Conservation (phyloP, 78 protist genomes). For the Pirum gemmata region DNA sequence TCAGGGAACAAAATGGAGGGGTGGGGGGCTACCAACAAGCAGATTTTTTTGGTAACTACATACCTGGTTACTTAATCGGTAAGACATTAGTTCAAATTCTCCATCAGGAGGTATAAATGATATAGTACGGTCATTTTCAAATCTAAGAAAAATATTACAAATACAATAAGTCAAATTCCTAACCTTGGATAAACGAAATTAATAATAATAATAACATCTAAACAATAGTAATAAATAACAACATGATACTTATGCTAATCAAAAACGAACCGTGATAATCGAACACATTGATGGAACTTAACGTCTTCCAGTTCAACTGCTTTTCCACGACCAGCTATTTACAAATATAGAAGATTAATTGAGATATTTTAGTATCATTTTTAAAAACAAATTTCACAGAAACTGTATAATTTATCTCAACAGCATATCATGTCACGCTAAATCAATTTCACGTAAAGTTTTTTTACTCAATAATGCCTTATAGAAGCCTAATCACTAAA, state of each 20-base stretch:
- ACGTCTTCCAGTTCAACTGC: constrained; percentile 96
- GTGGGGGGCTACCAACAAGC: too few species aligned
- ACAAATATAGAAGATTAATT: not conserved
- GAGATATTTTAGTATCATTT: not conserved
- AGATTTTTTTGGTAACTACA: not conserved
- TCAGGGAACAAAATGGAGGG: too few species aligned
- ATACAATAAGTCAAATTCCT: too few species aligned
- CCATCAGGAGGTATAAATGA: constrained; percentile 98
- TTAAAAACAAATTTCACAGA: too few species aligned
- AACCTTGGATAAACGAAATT: too few species aligned
- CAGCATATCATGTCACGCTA: not conserved
- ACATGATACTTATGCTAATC: too few species aligned
- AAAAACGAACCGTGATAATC: constrained; percentile 70
- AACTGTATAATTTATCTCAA: not conserved
- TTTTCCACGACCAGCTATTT: constrained; percentile 74
- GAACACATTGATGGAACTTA: constrained; percentile 97
- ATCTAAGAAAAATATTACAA: too few species aligned
- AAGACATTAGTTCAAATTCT: constrained; percentile 95
- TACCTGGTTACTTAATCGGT: constrained; percentile 78
- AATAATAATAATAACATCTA: too few species aligned
- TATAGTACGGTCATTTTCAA: constrained; percentile 92
- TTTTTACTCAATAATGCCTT: too few species aligned
- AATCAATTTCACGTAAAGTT: too few species aligned
- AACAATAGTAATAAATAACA: too few species aligned
- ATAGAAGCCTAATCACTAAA: too few species aligned